Evolutionary conservation across 1,284 basidiomycete genomes (phyloP).

Genomic region (Irpex sp.): DNA sequence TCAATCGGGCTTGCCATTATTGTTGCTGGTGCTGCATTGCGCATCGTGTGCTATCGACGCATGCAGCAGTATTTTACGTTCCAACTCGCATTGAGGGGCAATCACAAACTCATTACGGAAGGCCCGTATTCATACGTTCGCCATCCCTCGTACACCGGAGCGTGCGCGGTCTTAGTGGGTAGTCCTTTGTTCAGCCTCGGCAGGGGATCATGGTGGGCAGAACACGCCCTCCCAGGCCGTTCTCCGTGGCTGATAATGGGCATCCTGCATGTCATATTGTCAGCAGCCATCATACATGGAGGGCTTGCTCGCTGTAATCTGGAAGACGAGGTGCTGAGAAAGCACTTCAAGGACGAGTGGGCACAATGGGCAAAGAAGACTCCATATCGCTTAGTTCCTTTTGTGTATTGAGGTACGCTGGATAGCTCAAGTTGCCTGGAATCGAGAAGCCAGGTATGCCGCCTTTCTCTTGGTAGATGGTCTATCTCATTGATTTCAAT

Average conservation of each 20-base stretch:
- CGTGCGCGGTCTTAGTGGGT: not conserved
- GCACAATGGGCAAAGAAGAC: not conserved
- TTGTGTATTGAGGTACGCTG: not conserved
- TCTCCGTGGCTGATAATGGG: not conserved
- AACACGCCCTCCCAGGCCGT: not conserved
- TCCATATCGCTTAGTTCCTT: not conserved
- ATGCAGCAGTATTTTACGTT: not conserved
- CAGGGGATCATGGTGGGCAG: not conserved
- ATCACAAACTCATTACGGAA: not conserved
- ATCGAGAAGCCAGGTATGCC: no score
- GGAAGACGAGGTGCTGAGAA: not conserved
- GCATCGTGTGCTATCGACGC: not conserved
- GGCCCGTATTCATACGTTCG: not conserved
- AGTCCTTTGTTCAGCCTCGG: not conserved
- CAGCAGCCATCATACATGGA: not conserved
- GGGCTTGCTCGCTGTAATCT: not conserved
- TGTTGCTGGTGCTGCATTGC: not conserved
- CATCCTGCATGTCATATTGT: not conserved
- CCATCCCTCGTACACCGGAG: not conserved
- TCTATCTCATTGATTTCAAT: no score
- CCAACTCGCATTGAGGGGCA: not conserved
- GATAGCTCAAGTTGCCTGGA: no score
- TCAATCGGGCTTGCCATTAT: not conserved
- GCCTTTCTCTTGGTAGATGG: no score
- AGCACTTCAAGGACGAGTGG: not conserved